Base-by-base conservation (phyloP, 805 yeast genomes). In the Ogataea glucozyma region DNA sequence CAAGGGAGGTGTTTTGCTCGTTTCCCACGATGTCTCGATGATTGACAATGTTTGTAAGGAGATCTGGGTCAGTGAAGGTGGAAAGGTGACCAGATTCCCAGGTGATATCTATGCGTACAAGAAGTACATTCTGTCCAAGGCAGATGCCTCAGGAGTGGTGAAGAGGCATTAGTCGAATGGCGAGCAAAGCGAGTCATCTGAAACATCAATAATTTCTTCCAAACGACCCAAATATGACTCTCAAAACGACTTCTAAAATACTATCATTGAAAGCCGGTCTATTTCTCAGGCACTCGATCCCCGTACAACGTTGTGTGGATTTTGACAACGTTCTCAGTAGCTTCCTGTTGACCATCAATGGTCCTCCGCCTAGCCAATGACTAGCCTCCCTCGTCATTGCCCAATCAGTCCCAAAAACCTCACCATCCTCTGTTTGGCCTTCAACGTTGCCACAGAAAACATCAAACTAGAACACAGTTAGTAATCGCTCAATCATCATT, bases 1-100 rank as follows among this genome's bases (percentile, higher is more conserved):
- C 75, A 78, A 88, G 59, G 99, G 99, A 62, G 99, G 99, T 65
- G 85, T 93, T 19, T 74, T 93, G 55, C 89, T 93, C 97, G 99
- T 93, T 46, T 86, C 96, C 39, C 99, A 93, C 76, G 99, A 93
- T 73, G 97, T 93, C 32, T 73, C 89, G 21, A 85, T 91, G 60
- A 93, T 93, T 57, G 80, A 85, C 55, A 75, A 78, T 42, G 97
- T 91, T 10, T 88, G 97, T 72, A 83, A 85, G 46, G 96, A 93
- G 64, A 87, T 93, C 47, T 91, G 97, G 97, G 95, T 89, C 33
- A 84, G 95, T 64, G 99, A 93, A 61, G 75, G 80, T 43, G 93
- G 91, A 44, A 72, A 79, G 2, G 97, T 91, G 26, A 73, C 69
- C 56, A 82, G 83, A 64, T 87, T 87, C 70, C 73, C 74, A 12